These are phyloP conservation scores for Penicillium odoratum DNA, from an alignment of 495 filamentous ascomycete species.

Conservation along the genomic window DNA sequence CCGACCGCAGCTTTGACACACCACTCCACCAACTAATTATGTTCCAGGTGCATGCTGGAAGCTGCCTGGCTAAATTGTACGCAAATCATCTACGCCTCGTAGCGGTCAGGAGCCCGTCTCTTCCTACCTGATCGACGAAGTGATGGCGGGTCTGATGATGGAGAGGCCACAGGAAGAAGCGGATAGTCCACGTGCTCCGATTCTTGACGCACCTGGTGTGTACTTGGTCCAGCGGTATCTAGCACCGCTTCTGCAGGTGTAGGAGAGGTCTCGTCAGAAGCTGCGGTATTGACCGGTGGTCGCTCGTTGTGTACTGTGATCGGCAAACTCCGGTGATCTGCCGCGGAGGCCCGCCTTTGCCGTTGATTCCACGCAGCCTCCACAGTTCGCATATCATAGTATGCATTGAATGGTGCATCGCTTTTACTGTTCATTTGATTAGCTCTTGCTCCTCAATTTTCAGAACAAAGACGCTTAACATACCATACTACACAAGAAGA, in stretches of 20 bases:
- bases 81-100: slow-evolving; percentile 8
- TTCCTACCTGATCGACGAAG: not conserved
- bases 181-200: not conserved
- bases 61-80: not conserved
- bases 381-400: not conserved
- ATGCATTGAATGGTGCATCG: not conserved
- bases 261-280: not conserved
- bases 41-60: not conserved
- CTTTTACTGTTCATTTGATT: not conserved
- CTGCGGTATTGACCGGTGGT: not conserved
- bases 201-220: not conserved
- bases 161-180: not conserved
- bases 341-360: not conserved
- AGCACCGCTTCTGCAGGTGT: not conserved
- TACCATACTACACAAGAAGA: slow-evolving; percentile 4
- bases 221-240: not conserved
- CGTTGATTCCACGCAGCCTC: not conserved
- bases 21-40: not conserved
- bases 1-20: not conserved
- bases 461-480: not conserved
- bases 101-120: not conserved
- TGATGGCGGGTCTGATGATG: not conserved
- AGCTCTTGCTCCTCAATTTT: not conserved
- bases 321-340: not conserved
- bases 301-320: not conserved